Evolutionary conservation across 805 yeast genomes (phyloP).

Genomic region (Kluyveromyces dobzhanskii): DNA sequence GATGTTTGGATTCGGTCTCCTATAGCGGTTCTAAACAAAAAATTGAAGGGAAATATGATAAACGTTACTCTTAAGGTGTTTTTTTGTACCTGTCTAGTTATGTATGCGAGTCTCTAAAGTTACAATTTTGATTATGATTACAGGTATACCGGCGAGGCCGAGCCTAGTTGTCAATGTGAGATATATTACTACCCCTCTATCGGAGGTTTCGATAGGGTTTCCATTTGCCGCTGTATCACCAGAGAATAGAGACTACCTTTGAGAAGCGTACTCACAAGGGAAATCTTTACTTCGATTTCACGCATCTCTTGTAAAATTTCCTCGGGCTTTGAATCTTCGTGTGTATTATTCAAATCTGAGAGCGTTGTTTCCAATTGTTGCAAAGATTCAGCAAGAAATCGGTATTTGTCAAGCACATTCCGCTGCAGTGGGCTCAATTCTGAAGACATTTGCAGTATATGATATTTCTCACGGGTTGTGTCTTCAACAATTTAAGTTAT

Average conservation of each 20-base stretch:
- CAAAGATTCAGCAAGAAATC: slow-evolving; percentile 20
- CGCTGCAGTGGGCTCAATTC: slow-evolving; percentile 24
- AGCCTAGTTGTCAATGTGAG: no score
- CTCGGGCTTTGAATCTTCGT: slow-evolving; percentile 18
- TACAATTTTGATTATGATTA: no score
- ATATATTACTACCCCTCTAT: no score
- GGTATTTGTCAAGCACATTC: slow-evolving; percentile 25
- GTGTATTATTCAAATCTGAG: slow-evolving; percentile 15
- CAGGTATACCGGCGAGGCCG: no score
- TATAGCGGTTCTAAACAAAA: no score
- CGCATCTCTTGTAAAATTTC: slow-evolving; percentile 44
- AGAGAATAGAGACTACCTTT: slow-evolving; percentile 65
- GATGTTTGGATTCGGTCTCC: no score
- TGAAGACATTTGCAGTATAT: slow-evolving; percentile 10
- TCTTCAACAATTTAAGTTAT: no score
- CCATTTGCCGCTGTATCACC: slow-evolving; percentile 41
- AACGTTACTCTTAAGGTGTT: no score
- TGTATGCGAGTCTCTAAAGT: no score
- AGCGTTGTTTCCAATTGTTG: slow-evolving; percentile 23
- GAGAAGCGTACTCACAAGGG: slow-evolving; percentile 56
- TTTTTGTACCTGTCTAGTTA: no score
- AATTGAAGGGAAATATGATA: no score
- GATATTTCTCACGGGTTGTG: no score
- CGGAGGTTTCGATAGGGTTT: not conserved
- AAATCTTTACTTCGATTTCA: slow-evolving; percentile 53